Conservation (phyloP, 192 early-diverging fungal species). For the Backusella westeae region DNA sequence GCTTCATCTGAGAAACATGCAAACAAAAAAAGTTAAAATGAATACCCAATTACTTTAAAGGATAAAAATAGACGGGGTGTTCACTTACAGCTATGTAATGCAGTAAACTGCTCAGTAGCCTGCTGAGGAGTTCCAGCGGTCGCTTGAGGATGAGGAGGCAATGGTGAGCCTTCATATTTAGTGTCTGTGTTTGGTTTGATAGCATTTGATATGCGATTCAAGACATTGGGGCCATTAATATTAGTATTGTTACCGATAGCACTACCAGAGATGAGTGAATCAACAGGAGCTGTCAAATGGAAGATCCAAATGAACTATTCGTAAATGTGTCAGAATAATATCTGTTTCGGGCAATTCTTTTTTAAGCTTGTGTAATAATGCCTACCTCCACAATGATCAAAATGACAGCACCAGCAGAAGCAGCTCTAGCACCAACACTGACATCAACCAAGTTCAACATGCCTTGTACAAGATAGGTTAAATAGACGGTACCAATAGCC, state of each 20-base stretch:
- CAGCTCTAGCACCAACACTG: slow-evolving; percentile 13
- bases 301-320: slow-evolving; percentile 63
- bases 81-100: slow-evolving; percentile 7
- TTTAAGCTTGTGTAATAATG: neutral
- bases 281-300: slow-evolving; percentile 59
- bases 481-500: slow-evolving; percentile 20
- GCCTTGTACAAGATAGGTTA: slow-evolving; percentile 14
- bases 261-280: slow-evolving; percentile 37
- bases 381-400: slow-evolving; percentile 33
- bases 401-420: slow-evolving; percentile 28
- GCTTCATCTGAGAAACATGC: slow-evolving; percentile 60
- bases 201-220: neutral
- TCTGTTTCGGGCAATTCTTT: neutral
- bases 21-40: neutral
- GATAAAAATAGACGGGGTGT: neutral
- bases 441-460: neutral
- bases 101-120: neutral
- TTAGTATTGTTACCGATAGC: neutral
- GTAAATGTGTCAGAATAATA: neutral
- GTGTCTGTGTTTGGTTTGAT: neutral
- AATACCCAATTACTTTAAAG: neutral
- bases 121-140: neutral
- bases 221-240: slow-evolving; percentile 7
- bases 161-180: neutral
- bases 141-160: neutral